phyloP scores from a whole-genome alignment of 2,329 filamentous ascomycete species.

The Aureobasidium pullulans region DNA sequence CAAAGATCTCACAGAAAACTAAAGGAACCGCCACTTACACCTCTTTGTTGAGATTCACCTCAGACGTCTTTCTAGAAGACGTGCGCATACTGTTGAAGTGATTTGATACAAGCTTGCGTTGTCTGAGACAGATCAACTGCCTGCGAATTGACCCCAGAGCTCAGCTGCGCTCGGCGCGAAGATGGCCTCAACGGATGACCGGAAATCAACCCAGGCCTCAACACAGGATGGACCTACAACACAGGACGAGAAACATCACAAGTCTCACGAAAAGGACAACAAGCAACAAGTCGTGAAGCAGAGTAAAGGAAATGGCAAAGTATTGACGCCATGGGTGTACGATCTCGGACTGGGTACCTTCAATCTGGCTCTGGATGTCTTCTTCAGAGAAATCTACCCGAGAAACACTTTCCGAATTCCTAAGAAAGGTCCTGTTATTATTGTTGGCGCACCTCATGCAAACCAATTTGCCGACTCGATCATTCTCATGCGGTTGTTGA shows the following conservation, averaged over 20 bases:
- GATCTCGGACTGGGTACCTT: slow-evolving; percentile 71
- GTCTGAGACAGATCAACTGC: neutral
- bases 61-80: neutral
- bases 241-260: neutral
- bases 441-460: slow-evolving; percentile 93
- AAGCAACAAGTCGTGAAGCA: neutral
- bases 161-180: neutral
- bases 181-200: slow-evolving; percentile 2
- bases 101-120: neutral
- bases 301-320: neutral
- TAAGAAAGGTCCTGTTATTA: slow-evolving; percentile 77
- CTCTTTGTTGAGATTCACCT: neutral
- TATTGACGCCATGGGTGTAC: slow-evolving; percentile 38
- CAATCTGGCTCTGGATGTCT: slow-evolving; percentile 82
- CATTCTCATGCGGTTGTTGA: slow-evolving; percentile 83
- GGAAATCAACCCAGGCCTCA: neutral
- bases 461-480: slow-evolving; percentile 98
- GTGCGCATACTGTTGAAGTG: neutral
- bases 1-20: slow-evolving; percentile 2
- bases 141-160: neutral
- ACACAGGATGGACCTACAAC: neutral
- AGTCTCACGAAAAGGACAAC: neutral
- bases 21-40: neutral
- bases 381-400: slow-evolving; percentile 96
- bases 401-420: slow-evolving; percentile 93